Base-by-base conservation (phyloP, 2,329 filamentous ascomycete genomes). In the Fusarium sp. region DNA sequence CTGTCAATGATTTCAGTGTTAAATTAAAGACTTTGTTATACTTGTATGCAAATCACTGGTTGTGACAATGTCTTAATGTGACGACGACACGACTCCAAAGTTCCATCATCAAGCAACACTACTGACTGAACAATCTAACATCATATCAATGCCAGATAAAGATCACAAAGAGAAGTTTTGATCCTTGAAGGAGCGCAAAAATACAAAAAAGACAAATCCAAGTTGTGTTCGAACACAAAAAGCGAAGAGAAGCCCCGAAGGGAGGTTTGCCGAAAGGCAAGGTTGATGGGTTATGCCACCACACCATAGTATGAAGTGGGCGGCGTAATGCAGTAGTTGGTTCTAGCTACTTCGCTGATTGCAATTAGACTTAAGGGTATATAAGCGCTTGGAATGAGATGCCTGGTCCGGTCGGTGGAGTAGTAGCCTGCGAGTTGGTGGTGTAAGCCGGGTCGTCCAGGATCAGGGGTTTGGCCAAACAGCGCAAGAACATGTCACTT, bases 341-440 rank as follows among this genome's bases (percentile, higher is more conserved):
- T 38, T 38, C 18, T 25, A 55, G 57, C 57, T 59, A 59, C 57
- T 59, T 40, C 57, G 49, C 57, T 59, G 50, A 34, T 2, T 8
- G 15, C 10, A 8, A 22, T 14, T 29, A 12, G 43, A 24, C 15
- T 34, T 10, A 7, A 27, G 18, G 15, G 10, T 51, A 52, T 59
- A 45, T 59, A 54, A 45, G 1, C 3, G 10, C 4, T 18, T 52
- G 49, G 5, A 16, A 20, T 38, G 22, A 25, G 29, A 32, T 32
- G 32, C 32, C 24, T 45, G 7, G 24, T 27, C 5, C 5, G 16
- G 9, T 42, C 9, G 42, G 43, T 49, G 53, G 32, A 22, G 32
- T 16, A 18, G 32, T 16, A 34, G 15, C 1, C 8, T 34, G 16
- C 27, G 25, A 25, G 25, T 25, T 25, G 25, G 25, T 5, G 32